Base-by-base conservation (phyloP, 2,329 filamentous ascomycete species). In the Davidsoniella virescens region DNA sequence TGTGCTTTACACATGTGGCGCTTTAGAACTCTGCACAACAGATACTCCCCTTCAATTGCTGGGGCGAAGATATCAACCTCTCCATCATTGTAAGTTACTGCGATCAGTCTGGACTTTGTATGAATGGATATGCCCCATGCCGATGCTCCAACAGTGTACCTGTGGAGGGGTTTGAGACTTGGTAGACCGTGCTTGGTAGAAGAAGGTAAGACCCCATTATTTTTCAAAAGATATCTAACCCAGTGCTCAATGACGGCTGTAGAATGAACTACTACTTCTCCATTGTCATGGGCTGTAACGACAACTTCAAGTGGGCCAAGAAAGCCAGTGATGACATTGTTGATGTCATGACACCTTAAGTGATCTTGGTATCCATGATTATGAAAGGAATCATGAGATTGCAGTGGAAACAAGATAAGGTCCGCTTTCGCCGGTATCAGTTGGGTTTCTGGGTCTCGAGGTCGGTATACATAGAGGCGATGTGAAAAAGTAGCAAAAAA, bases 251-350 rank as follows among this genome's bases (percentile, higher is more conserved):
- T 69, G 5, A 63, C 65, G 44, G 70, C 70, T 0, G 78, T 81
- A 58, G 82, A 78, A 61, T 84, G 88, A 5, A 75, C 82, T 44
- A 78, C 67, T 2, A 87, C 73, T 59, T 90, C 84, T 5, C 85
- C 85, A 54, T 87, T 82, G 57, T 90, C 85, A 52, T 76, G 85
- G 36, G 70, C 73, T 41, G 80, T 65, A 3, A 86, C 62, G 4
- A 90, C 56, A 26, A 87, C 73, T 62, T 92, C 85, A 47, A 82
- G 68, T 5, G 71, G 65, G 0, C 85, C 85, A 10, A 90, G 64
- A 44, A 82, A 73, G 14, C 82, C 82, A 23, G 83, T 70, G 9
- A 82, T 68, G 14, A 88, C 65, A 55, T 82, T 75, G 58, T 88
- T 90, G 45, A 84, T 71, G 26, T 72, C 70, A 60, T 88, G 82